Evolutionary conservation across 331 rosid genomes (phyloP).

Genomic region (Rhamnella rubrinervis): DNA sequence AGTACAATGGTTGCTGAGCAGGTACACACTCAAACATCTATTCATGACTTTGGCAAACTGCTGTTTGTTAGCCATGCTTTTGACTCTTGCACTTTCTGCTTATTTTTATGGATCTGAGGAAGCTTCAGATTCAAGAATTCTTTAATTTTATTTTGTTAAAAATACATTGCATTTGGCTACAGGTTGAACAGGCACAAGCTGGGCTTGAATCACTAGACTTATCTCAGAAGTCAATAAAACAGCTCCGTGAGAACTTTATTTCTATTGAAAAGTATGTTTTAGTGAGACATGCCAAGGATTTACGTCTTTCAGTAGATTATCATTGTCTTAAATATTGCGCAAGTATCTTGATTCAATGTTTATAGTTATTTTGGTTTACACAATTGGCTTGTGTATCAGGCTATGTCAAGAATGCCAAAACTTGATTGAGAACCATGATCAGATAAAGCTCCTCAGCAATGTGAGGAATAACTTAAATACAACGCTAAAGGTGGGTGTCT

Average conservation of each 20-base stretch:
- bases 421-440: slow-evolving; percentile 93
- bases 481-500: slow-evolving; percentile 75
- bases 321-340: neutral
- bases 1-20: slow-evolving; percentile 98
- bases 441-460: slow-evolving; percentile 98
- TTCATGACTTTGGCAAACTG: neutral
- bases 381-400: slow-evolving; percentile 48
- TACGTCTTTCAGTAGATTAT: neutral
- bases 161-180: slow-evolving; percentile 28
- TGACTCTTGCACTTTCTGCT: too few relatives aligned
- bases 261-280: slow-evolving; percentile 84
- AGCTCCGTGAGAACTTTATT: slow-evolving; percentile 82
- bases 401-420: slow-evolving; percentile 91
- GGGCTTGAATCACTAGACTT: slow-evolving; percentile 78
- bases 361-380: slow-evolving; percentile 16
- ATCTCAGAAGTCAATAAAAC: slow-evolving; percentile 64
- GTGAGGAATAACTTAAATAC: slow-evolving; percentile 93
- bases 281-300: slow-evolving; percentile 18
- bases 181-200: slow-evolving; percentile 93
- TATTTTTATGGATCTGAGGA: slow-evolving; percentile 18
- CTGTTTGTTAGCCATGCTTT: neutral
- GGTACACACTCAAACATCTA: slow-evolving; percentile 40
- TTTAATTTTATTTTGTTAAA: slow-evolving; percentile 28
- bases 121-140: neutral
- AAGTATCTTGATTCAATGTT: too few relatives aligned